These are phyloP conservation scores for Leptodermis oblonga DNA, from an alignment of 257 asterid genomes.

Conservation along the genomic window DNA sequence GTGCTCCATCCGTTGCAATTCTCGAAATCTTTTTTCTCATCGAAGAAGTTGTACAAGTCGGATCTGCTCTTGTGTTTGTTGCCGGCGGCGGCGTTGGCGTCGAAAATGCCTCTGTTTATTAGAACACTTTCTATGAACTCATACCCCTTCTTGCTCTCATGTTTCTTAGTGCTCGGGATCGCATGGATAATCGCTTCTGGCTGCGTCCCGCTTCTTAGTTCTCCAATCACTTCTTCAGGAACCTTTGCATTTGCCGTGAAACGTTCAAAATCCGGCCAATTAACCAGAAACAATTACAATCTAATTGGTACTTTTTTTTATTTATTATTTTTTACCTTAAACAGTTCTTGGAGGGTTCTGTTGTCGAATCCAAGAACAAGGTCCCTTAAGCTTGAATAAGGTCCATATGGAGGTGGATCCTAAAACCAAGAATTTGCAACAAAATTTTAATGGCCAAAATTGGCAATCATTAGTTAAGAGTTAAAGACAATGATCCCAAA, in stretches of 20 bases:
- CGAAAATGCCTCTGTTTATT: constrained; percentile 31
- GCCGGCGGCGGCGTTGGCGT: constrained; percentile 31
- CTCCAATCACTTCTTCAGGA: constrained; percentile 49
- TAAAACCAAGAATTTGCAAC: constrained; percentile 4
- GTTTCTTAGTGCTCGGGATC: constrained; percentile 18
- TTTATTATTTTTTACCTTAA: constrained; percentile 32
- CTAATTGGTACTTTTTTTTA: background rate
- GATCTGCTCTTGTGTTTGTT: constrained; percentile 34
- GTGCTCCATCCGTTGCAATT: constrained; percentile 92
- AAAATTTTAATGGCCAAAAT: background rate
- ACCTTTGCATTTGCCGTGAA: constrained; percentile 35
- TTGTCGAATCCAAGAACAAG: constrained; percentile 72
- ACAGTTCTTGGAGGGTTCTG: constrained; percentile 58
- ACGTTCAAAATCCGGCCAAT: no score
- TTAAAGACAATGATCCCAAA: no score
- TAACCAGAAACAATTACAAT: background rate
- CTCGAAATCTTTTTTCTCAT: constrained; percentile 61
- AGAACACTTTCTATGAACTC: constrained; percentile 31
- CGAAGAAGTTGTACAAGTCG: constrained; percentile 46
- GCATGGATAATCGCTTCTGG: constrained; percentile 55
- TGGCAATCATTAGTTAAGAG: no score
- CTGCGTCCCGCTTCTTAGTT: constrained; percentile 37
- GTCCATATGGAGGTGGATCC: constrained; percentile 39
- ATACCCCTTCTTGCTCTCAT: constrained; percentile 31
- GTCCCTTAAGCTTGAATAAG: constrained; percentile 63